Conservation (phyloP, 1,284 basidiomycete genomes). For the Coniferiporia sulphurascens region DNA sequence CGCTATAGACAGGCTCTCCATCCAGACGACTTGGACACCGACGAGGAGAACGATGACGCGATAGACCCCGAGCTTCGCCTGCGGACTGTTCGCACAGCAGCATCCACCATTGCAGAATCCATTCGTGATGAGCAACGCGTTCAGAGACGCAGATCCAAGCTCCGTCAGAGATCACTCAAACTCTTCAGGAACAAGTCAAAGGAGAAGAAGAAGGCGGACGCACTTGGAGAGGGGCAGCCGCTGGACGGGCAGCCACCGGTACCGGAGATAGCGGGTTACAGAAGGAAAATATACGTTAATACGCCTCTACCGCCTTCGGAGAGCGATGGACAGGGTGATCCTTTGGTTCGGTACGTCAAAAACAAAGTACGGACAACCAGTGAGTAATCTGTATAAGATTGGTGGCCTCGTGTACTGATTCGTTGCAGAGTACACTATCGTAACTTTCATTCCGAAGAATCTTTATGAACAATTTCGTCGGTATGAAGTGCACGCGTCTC, state of each 20-base stretch:
- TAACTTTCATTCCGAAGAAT: conserved; percentile 95
- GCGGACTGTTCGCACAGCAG: conserved; percentile 83
- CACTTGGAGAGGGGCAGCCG: conserved; percentile 21
- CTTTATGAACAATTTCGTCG: conserved; percentile 87
- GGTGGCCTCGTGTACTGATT: conserved; percentile 15
- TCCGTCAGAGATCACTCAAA: conserved; percentile 42
- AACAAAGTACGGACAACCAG: conserved; percentile 96
- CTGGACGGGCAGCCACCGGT: conserved; percentile 5
- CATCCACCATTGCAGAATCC: conserved; percentile 83
- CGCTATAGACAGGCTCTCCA: conserved; percentile 23
- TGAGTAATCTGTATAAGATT: conserved; percentile 38
- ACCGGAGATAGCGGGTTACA: conserved; percentile 40
- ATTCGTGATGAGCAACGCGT: conserved; percentile 73
- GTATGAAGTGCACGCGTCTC: conserved; percentile 33
- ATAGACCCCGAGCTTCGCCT: conserved; percentile 85
- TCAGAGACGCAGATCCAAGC: conserved; percentile 55
- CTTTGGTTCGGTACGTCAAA: conserved; percentile 70
- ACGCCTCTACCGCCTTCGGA: conserved; percentile 58
- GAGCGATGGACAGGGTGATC: conserved; percentile 71
- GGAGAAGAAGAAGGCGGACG: conserved; percentile 44
- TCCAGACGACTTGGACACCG: conserved; percentile 38
- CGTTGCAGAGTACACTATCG: conserved; percentile 75
- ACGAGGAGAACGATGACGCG: conserved; percentile 49
- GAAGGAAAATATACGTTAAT: conserved; percentile 84
- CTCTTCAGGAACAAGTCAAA: conserved; percentile 27